A percentile compares a stretch with the other conserved stretches of the same genome.
Evolutionary conservation across 371 early-diverging fungal genomes (phyloP).

Genomic region (Syncephalastrum racemosum): DNA sequence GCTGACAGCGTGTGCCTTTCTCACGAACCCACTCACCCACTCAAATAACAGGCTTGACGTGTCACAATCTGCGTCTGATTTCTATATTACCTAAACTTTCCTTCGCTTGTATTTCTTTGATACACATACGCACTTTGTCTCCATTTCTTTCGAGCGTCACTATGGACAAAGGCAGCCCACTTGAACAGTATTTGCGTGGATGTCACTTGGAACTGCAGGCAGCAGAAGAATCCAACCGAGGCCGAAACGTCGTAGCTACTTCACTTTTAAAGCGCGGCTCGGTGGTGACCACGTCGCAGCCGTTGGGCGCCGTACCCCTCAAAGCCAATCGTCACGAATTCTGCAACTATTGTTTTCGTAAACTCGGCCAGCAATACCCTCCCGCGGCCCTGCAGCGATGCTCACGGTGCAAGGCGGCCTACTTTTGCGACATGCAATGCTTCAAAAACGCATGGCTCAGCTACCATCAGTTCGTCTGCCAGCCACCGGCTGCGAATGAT

Average conservation of each 20-base stretch:
- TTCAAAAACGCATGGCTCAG: constrained; percentile 51
- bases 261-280: constrained; percentile 24
- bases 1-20: constrained; percentile 2
- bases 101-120: not conserved
- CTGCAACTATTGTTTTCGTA: constrained; percentile 48
- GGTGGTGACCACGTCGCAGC: constrained; percentile 41
- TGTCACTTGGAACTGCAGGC: constrained; percentile 12
- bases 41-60: no score
- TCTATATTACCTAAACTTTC: not conserved
- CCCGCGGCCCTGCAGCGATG: constrained; percentile 36
- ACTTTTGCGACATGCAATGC: constrained; percentile 45
- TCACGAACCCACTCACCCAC: not conserved
- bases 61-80: no score
- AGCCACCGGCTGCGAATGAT: not conserved
- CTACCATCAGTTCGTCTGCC: constrained; percentile 48
- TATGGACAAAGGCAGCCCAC: not conserved
- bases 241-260: constrained; percentile 27
- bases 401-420: constrained; percentile 47
- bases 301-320: constrained; percentile 39
- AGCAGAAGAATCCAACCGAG: constrained; percentile 19
- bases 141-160: not conserved
- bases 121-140: constrained; percentile 1
- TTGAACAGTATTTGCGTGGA: constrained; percentile 13
- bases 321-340: constrained; percentile 29
- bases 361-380: constrained; percentile 15